Base-by-base conservation (phyloP, 495 filamentous ascomycete species). In the Xylaria intraflava region DNA sequence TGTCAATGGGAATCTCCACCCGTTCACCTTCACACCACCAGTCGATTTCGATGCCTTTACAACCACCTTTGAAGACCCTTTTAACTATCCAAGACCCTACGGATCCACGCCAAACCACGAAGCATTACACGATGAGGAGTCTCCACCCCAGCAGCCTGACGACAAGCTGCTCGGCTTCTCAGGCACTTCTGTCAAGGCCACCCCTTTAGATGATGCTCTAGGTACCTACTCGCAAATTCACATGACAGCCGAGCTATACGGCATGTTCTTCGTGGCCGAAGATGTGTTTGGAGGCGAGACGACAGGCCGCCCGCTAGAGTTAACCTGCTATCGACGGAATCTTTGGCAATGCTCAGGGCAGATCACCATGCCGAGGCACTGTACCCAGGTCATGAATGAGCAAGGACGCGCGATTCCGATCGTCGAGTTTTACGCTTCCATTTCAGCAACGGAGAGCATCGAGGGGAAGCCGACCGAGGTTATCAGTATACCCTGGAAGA, bases 181-280 rank as follows among this genome's bases (percentile, higher is more conserved):
- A 0, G 67, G 83, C 3, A 87, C 84, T 0, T 75, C 77, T 14
- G 82, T 85, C 56, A 82, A 83, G 57, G 88, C 85, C 40, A 81
- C 80, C 1, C 71, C 89, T 9, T 73, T 90, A 30, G 85, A 89
- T 59, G 86, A 75, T 44, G 58, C 55, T 35, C 59, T 65, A n/a
- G 68, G 73, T 31, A 53, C 64, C 51, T 81, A 66, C 77, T 81
- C 47, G 68, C 80, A 62, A 72, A 77, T 89, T 20, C 78, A 79
- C 29, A 82, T 95, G 65, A 81, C 85, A 8, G 89, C 89, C 39
- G 90, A 94, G 68, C 71, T 96, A 27, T 88, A 93, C 64, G 90
- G 90, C 72, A 95, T 94, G 89, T 96, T 96, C 72, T 95, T 93
- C 62, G 80, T 96, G 6, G 90, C 90, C 45, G 90, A 96, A 60